Evolutionary conservation across 352 stramenopile genomes (phyloP), one percentile per base, ranked within the genome.

Genomic region (Pythium aphanidermatum): DNA sequence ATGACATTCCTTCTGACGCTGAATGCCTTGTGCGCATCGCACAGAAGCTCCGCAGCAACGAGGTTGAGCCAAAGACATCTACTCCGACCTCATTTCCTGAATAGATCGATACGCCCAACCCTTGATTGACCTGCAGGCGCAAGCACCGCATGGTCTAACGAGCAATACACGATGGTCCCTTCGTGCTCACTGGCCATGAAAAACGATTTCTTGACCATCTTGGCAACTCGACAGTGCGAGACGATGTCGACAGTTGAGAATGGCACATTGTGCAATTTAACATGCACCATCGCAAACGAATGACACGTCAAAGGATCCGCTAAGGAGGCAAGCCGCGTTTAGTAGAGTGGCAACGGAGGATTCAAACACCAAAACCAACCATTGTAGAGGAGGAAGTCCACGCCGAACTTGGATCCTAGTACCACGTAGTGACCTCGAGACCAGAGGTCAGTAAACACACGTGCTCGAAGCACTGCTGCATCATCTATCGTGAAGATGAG

Each of bases 331-430:
- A n/a, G n/a, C n/a, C n/a, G n/a, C n/a, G n/a, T n/a, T n/a, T n/a
- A n/a, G n/a, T n/a, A n/a, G n/a, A n/a, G n/a, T n/a, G n/a, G n/a
- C n/a, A n/a, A n/a, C n/a, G n/a, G n/a, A n/a, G n/a, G n/a, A n/a
- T n/a, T n/a, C n/a, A n/a, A n/a, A n/a, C n/a, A n/a, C n/a, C n/a
- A n/a, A n/a, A n/a, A 29, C 25, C 1, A 45, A 89, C 77, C 71
- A 61, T 78, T 64, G 48, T 92, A 92, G 17, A 87, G 60, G 39
- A 92, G 63, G 39, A 83, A 88, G 34, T 92, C 77, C 4, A 74
- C 74, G n/a, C 74, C 76, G 44, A 92, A 92, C 56, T 92, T 92
- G 29, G 77, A 86, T 13, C 74, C 80, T 19, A 75, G 77, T 7
- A 77, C 76, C 27, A 92, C 73, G 34, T 74, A 60, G 34, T 83